phyloP scores from a whole-genome alignment of 2,329 filamentous ascomycete species.

The Tolypocladium album region DNA sequence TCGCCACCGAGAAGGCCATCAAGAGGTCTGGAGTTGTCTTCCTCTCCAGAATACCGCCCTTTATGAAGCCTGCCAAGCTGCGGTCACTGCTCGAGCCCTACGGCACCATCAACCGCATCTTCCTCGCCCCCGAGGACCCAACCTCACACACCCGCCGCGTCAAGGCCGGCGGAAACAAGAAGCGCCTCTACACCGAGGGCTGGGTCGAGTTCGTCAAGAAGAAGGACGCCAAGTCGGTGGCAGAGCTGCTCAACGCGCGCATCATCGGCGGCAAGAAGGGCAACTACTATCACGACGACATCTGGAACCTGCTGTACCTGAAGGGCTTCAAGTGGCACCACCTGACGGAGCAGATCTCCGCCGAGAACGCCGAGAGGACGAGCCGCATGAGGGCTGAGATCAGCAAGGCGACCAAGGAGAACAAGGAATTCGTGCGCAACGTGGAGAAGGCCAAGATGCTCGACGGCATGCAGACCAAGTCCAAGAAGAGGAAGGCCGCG shows the following conservation, averaged over 20 bases:
- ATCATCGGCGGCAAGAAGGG: slow-evolving; percentile 79
- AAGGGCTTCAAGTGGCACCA: slow-evolving; percentile 76
- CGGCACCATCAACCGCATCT: slow-evolving; percentile 66
- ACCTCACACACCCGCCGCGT: slow-evolving; percentile 55
- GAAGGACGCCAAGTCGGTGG: slow-evolving; percentile 64
- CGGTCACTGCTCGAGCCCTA: slow-evolving; percentile 65
- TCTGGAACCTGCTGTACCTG: slow-evolving; percentile 77
- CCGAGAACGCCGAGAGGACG: slow-evolving; percentile 70
- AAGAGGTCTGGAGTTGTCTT: slow-evolving; percentile 74
- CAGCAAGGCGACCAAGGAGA: slow-evolving; percentile 63
- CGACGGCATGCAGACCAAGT: slow-evolving; percentile 57
- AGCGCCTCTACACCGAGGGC: slow-evolving; percentile 70
- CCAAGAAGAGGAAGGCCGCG: slow-evolving; percentile 27
- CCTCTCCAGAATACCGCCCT: slow-evolving; percentile 73
- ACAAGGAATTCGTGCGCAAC: slow-evolving; percentile 70
- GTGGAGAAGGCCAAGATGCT: slow-evolving; percentile 72
- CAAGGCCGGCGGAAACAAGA: slow-evolving; percentile 69
- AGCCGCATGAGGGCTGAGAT: slow-evolving; percentile 72
- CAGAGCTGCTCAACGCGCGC: slow-evolving; percentile 64
- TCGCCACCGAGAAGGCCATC: slow-evolving; percentile 51
- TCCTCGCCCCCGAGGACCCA: slow-evolving; percentile 67
- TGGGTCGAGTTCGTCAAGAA: slow-evolving; percentile 79
- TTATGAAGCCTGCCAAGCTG: slow-evolving; percentile 76
- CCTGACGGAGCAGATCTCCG: slow-evolving; percentile 65
- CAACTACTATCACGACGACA: slow-evolving; percentile 72